Base-by-base conservation (phyloP, 108 stramenopile species). In the Nitzschia sp. region DNA sequence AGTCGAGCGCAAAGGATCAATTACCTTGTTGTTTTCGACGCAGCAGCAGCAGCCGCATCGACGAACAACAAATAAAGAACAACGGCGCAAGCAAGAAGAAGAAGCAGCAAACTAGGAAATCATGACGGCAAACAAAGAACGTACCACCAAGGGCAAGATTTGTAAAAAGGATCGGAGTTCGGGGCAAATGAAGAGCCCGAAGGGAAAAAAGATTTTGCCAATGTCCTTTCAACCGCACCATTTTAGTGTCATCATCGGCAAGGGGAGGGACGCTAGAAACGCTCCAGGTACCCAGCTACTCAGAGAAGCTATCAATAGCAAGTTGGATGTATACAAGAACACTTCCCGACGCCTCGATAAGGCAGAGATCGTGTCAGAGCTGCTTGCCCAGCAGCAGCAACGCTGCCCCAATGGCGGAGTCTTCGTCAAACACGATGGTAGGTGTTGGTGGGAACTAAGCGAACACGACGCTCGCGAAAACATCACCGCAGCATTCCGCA, bases 401-500 rank as follows among this genome's bases (percentile, higher is more conserved):
- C 45, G 26, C 18, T 70, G 68, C 35, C 68, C 68, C 26, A 18
- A 57, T 23, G 61, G 36, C 17, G 68, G 68, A 58, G 71, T 53
- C 33, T 73, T 73, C 48, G 57, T 73, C 46, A 73, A 73, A 45
- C 42, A 36, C 23, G 72, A 73, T 34, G 56, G 57, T 2, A 55
- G 46, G 27, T 29, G 46, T n/a, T 73, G 72, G 72, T 73, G 64
- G 64, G 72, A 55, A 21, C 51, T 73, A 0, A 33, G 31, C 17
- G 72, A 73, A 26, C 56, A 42, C 23, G 55, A 68, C 30, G 47
- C 64, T n/a, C 42, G 72, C 4, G 72, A 73, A 24, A 64, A 65
- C 30, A 58, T 73, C 13, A 63, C 57, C 1, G 38, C 46, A n/a
- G 15, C 45, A 15, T 65, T 73, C 45, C 63, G 72, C 17, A 63